Conservation (phyloP, 768 basidiomycete species). For the Ramaria sp. region DNA sequence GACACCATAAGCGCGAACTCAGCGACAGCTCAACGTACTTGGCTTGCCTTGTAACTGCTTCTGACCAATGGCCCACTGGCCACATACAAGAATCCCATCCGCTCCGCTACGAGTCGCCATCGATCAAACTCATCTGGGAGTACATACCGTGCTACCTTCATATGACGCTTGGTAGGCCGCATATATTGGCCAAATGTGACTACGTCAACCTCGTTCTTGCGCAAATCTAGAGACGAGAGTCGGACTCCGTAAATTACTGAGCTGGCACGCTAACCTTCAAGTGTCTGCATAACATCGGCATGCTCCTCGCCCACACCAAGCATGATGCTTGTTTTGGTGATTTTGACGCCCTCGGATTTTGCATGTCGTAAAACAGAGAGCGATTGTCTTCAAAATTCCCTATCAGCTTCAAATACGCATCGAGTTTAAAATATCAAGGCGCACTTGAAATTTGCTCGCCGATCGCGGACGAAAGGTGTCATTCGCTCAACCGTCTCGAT, state of each 20-base stretch:
- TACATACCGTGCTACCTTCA: slow-evolving; percentile 98
- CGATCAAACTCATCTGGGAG: slow-evolving; percentile 85
- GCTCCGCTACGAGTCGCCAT: slow-evolving; percentile 86
- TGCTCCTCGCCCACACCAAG: slow-evolving; percentile 89
- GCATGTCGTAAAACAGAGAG: slow-evolving; percentile 72
- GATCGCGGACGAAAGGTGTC: slow-evolving; percentile 92
- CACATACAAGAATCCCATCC: slow-evolving; percentile 94
- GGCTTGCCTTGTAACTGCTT: slow-evolving; percentile 87
- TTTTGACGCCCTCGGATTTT: slow-evolving; percentile 69
- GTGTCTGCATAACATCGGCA: slow-evolving; percentile 70
- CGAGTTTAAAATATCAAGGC: not conserved
- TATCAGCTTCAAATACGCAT: slow-evolving; percentile 15
- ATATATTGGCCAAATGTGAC: slow-evolving; percentile 99
- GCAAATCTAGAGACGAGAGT: slow-evolving; percentile 52
- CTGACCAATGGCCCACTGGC: slow-evolving; percentile 94
- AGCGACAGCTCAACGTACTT: not conserved
- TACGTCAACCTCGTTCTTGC: slow-evolving; percentile 84
- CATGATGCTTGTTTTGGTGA: slow-evolving; percentile 99
- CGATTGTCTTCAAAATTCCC: slow-evolving; percentile 35
- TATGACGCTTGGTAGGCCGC: slow-evolving; percentile 97
- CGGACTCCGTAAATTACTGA: not conserved
- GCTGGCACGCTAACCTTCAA: slow-evolving; percentile 50
- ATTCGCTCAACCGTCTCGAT: slow-evolving; percentile 91
- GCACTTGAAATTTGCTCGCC: slow-evolving; percentile 73
- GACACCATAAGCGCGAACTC: slow-evolving; percentile 3